These are phyloP conservation scores for Gnaphalium uliginosum DNA, from an alignment of 129 eudicot genomes.

Conservation along the genomic window DNA sequence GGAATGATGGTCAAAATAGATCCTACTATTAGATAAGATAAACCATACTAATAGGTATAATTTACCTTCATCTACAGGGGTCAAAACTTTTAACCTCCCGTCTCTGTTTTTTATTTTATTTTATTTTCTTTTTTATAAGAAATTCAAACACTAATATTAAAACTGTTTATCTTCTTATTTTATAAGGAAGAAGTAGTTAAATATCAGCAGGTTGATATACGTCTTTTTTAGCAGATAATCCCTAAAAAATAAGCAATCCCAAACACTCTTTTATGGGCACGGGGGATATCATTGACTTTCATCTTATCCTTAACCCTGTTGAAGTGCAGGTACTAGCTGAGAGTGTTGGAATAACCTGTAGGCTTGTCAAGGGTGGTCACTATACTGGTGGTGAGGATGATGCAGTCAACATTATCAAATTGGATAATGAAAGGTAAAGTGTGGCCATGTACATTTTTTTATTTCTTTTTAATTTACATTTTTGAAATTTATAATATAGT, in stretches of 20 bases:
- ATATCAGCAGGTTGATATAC: no score
- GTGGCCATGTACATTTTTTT: conserved; percentile 7
- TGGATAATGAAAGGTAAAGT: conserved; percentile 71
- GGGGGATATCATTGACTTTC: conserved; percentile 19
- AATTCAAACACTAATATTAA: no score
- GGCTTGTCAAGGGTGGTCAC: conserved; percentile 92
- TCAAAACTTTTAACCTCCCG: conserved; percentile 9
- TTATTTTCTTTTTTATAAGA: no score
- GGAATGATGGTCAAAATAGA: no score
- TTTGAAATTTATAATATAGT: not conserved
- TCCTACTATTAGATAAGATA: conserved; percentile 7
- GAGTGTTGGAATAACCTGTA: conserved; percentile 77
- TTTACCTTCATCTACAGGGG: conserved; percentile 7
- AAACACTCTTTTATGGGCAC: not conserved
- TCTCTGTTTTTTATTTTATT: not conserved
- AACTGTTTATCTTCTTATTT: no score
- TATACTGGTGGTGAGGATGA: conserved; percentile 96
- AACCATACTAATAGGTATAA: not conserved
- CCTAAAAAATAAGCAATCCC: not conserved
- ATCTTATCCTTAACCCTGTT: conserved; percentile 17
- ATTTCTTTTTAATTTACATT: not conserved
- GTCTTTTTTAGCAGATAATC: no score
- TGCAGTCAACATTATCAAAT: conserved; percentile 82
- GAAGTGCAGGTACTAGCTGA: conserved; percentile 82
- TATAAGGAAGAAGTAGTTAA: no score